Evolutionary conservation across 352 stramenopile genomes (phyloP).

Genomic region (Globisporangium orthogonon): DNA sequence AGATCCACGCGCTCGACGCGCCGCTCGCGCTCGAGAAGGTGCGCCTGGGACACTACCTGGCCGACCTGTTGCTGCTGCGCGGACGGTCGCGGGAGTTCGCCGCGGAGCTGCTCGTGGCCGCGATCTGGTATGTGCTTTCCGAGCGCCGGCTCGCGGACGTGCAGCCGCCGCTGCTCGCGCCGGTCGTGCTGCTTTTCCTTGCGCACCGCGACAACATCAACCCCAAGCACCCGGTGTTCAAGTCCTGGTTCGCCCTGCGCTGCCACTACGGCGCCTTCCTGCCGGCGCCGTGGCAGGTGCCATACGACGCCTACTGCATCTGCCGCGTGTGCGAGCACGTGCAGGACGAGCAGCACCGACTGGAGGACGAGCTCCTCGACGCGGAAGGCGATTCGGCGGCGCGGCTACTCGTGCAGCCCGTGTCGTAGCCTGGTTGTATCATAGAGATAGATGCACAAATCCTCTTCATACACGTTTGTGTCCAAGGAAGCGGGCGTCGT

Average conservation of each 20-base stretch:
- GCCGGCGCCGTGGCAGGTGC: constrained; percentile 42
- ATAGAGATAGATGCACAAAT: constrained; percentile 1
- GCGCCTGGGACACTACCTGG: constrained; percentile 60
- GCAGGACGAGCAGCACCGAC: constrained; percentile 16
- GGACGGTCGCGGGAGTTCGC: constrained; percentile 31
- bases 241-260: constrained; percentile 58
- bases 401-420: constrained; percentile 1
- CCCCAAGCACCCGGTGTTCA: constrained; percentile 35
- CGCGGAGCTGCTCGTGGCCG: constrained; percentile 41
- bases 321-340: constrained; percentile 59
- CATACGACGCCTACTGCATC: constrained; percentile 39
- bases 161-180: constrained; percentile 34
- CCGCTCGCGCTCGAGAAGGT: constrained; percentile 7
- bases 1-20: constrained; percentile 21
- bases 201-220: constrained; percentile 66
- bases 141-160: constrained; percentile 42
- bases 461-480: constrained; percentile 1
- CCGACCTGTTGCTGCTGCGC: constrained; percentile 46
- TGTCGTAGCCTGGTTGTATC: not conserved
- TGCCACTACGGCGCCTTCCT: constrained; percentile 51
- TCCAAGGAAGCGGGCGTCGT: not conserved
- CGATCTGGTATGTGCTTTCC: constrained; percentile 51
- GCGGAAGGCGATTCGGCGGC: too few relatives aligned
- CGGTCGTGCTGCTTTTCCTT: constrained; percentile 54
- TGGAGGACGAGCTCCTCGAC: constrained; percentile 7